Conservation (phyloP, 108 stramenopile genomes). For the Pseudonitzschia multiseries region DNA sequence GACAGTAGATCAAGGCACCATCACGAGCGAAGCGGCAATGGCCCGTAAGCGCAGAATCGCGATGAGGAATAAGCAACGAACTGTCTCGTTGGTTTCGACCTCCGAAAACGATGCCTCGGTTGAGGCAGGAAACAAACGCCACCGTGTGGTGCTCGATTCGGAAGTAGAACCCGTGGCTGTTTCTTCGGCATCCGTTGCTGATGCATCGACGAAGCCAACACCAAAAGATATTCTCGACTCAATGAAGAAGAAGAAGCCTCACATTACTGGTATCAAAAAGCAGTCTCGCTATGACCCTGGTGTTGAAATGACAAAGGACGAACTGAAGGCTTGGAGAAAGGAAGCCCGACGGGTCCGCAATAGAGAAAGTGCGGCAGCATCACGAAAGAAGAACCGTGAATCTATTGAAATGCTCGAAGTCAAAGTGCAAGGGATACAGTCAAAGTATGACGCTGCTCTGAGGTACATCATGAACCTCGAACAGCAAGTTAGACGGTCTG, state of each 20-base stretch:
- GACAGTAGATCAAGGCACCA: neutral
- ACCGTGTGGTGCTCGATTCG: neutral
- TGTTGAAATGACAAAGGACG: conserved; percentile 61
- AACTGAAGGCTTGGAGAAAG: conserved; percentile 73
- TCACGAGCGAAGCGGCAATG: conserved; percentile 1
- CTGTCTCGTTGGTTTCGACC: neutral
- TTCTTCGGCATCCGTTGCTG: neutral
- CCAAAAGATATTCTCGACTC: conserved; percentile 8
- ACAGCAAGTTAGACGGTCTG: neutral
- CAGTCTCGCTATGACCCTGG: conserved; percentile 57
- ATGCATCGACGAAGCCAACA: neutral
- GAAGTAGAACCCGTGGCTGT: conserved; percentile 2
- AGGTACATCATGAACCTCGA: conserved; percentile 53
- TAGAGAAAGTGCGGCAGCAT: conserved; percentile 70
- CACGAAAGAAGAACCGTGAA: conserved; percentile 56
- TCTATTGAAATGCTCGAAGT: conserved; percentile 66
- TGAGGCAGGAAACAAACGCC: neutral
- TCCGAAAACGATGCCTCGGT: neutral
- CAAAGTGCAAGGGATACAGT: conserved; percentile 48
- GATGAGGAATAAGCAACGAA: neutral
- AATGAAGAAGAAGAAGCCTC: conserved; percentile 23
- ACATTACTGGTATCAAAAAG: conserved; percentile 49
- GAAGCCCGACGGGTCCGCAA: conserved; percentile 80
- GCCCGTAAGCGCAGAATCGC: conserved; percentile 9
- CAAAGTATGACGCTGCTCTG: conserved; percentile 56